Conservation (phyloP, 768 basidiomycete species). For the Lyophyllum semitale region DNA sequence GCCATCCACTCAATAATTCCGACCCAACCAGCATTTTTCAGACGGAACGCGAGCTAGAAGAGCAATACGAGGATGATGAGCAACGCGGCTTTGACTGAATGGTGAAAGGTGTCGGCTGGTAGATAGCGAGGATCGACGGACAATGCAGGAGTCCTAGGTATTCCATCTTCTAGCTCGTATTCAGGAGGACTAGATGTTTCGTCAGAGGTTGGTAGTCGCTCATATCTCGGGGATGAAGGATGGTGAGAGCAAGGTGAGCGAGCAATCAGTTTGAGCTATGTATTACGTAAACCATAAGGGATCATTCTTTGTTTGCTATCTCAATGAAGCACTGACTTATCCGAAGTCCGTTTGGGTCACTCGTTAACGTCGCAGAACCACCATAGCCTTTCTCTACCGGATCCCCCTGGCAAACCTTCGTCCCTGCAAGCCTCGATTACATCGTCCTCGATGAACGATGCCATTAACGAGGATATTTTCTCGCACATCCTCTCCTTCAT, state of each 20-base stretch:
- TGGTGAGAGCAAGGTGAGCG: too few species aligned
- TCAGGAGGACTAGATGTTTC: too few species aligned
- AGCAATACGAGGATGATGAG: slow-evolving; percentile 11
- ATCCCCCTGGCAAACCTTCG: neutral
- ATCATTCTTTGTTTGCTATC: too few species aligned
- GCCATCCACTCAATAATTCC: too few species aligned
- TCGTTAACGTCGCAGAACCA: too few species aligned
- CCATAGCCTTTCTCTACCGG: neutral
- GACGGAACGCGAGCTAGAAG: slow-evolving; percentile 14
- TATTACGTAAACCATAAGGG: too few species aligned
- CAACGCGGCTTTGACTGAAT: slow-evolving; percentile 13
- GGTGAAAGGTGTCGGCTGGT: slow-evolving; percentile 15
- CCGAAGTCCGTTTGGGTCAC: too few species aligned
- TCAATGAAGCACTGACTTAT: too few species aligned
- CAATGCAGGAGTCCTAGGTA: slow-evolving; percentile 7
- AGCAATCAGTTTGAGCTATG: too few species aligned
- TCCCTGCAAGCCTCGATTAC: neutral
- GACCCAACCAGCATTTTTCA: slow-evolving; percentile 21
- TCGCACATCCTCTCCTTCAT: slow-evolving; percentile 14
- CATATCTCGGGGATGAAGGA: slow-evolving; percentile 3
- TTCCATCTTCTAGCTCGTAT: slow-evolving; percentile 16
- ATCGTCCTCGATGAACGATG: neutral
- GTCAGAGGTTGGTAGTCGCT: too few species aligned
- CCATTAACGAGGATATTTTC: slow-evolving; percentile 14
- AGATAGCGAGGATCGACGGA: slow-evolving; percentile 14